Evolutionary conservation across 2,329 filamentous ascomycete genomes (phyloP).

Genomic region (Phialophora verrucosa): DNA sequence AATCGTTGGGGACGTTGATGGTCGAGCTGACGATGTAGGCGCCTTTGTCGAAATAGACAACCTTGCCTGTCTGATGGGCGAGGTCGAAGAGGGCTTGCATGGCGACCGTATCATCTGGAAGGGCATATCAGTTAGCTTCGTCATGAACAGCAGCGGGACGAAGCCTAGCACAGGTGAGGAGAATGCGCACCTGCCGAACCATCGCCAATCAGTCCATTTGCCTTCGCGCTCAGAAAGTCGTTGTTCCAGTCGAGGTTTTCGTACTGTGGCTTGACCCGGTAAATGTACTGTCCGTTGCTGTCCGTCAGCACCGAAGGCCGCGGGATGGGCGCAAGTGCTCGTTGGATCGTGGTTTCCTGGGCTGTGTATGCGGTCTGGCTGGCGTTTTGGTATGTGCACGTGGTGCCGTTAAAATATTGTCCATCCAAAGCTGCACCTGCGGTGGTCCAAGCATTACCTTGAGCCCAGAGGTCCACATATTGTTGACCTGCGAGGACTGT

Average conservation of each 20-base stretch:
- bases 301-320: conserved; percentile 54
- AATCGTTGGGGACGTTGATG: conserved; percentile 66
- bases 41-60: conserved; percentile 78
- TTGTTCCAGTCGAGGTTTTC: conserved; percentile 45
- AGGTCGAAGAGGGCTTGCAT: conserved; percentile 63
- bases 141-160: not conserved
- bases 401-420: conserved; percentile 37
- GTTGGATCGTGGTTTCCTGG: conserved; percentile 58
- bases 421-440: conserved; percentile 33
- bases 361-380: conserved; percentile 41
- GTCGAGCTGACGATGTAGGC: conserved; percentile 74
- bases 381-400: conserved; percentile 34
- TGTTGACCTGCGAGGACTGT: conserved; percentile 50
- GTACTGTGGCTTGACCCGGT: conserved; percentile 62
- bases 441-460: conserved; percentile 69
- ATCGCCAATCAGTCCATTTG: conserved; percentile 56
- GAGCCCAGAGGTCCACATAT: conserved; percentile 70
- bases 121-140: not conserved
- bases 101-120: conserved; percentile 62
- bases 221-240: conserved; percentile 53
- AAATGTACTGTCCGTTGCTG: conserved; percentile 59
- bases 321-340: conserved; percentile 52
- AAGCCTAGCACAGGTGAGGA: not conserved
- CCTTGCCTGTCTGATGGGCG: conserved; percentile 55
- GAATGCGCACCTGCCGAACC: conserved; percentile 54